phyloP scores from a whole-genome alignment of 495 filamentous ascomycete genomes.

The Penicillium paxilli region DNA sequence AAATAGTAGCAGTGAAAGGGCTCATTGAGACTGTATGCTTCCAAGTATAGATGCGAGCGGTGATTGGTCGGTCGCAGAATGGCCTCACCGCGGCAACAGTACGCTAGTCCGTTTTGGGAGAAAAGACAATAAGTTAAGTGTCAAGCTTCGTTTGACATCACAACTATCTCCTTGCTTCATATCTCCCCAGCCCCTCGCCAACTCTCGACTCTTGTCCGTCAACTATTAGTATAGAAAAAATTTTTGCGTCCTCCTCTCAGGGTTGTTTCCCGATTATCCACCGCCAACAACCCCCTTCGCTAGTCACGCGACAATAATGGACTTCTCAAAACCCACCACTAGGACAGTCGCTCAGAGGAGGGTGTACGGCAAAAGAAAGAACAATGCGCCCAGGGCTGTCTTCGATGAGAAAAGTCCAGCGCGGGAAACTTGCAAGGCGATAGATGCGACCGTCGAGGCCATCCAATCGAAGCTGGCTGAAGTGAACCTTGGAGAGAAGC shows the following conservation, averaged over 20 bases:
- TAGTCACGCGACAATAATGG: conserved; percentile 21
- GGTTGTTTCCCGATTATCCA: neutral
- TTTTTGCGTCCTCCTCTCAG: too few species aligned
- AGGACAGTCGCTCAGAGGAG: conserved; percentile 28
- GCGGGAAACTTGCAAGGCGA: conserved; percentile 10
- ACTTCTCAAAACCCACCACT: conserved; percentile 17
- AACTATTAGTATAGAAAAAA: too few species aligned
- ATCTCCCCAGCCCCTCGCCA: neutral
- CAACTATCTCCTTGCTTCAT: neutral
- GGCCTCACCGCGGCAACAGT: conserved; percentile 22
- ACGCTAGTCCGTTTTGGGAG: conserved; percentile 26
- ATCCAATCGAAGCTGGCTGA: conserved; percentile 35
- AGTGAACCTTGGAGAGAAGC: conserved; percentile 30
- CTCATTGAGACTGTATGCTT: neutral
- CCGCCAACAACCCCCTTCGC: conserved; percentile 1
- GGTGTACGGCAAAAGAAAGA: conserved; percentile 46
- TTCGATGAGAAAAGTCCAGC: conserved; percentile 41
- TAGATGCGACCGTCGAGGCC: conserved; percentile 24
- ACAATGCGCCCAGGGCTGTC: conserved; percentile 40
- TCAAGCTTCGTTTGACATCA: neutral
- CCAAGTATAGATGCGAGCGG: neutral
- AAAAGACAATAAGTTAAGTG: conserved; percentile 28
- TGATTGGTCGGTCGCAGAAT: conserved; percentile 14
- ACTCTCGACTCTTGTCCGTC: neutral
- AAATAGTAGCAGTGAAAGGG: too few species aligned